Evolutionary conservation across 148 eudicot genomes (phyloP).

Genomic region (Rhododendron ovatum): DNA sequence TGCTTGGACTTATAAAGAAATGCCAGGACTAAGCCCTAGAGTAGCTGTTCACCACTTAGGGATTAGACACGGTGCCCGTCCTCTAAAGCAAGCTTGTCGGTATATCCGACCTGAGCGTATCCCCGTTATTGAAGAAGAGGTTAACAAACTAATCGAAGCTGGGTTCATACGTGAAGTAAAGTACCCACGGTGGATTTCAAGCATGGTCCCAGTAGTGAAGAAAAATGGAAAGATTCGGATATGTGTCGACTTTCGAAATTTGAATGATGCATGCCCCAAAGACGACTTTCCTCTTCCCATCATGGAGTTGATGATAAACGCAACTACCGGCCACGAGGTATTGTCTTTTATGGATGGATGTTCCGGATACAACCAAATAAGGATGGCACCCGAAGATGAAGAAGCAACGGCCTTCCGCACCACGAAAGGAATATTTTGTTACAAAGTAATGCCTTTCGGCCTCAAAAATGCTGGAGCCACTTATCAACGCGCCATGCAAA

Average conservation of each 20-base stretch:
- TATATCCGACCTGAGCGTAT: neutral
- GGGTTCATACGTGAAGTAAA: neutral
- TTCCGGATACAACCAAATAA: too few species aligned
- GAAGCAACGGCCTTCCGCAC: too few species aligned
- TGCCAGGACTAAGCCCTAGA: neutral
- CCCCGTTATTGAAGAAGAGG: neutral
- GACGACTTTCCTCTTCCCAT: slow-evolving; percentile 8
- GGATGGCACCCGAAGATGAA: too few species aligned
- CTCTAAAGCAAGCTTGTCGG: neutral
- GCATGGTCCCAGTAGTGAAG: slow-evolving; percentile 3
- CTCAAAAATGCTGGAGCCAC: too few species aligned
- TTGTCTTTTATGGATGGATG: too few species aligned
- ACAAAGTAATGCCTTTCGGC: too few species aligned
- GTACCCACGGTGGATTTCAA: neutral
- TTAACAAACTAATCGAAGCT: neutral
- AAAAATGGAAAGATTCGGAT: slow-evolving; percentile 10
- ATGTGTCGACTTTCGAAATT: neutral
- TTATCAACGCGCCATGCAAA: too few species aligned
- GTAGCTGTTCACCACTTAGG: neutral
- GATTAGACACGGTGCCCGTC: neutral
- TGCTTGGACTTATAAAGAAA: neutral
- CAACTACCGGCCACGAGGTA: too few species aligned
- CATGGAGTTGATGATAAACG: too few species aligned
- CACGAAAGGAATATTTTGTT: too few species aligned
- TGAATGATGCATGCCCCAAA: neutral